Percentiles rank a stretch among this genome's conserved stretches.
These are phyloP conservation scores for Perkinsus marinus DNA, from an alignment of 169 alveolate genomes.

Conservation along the genomic window DNA sequence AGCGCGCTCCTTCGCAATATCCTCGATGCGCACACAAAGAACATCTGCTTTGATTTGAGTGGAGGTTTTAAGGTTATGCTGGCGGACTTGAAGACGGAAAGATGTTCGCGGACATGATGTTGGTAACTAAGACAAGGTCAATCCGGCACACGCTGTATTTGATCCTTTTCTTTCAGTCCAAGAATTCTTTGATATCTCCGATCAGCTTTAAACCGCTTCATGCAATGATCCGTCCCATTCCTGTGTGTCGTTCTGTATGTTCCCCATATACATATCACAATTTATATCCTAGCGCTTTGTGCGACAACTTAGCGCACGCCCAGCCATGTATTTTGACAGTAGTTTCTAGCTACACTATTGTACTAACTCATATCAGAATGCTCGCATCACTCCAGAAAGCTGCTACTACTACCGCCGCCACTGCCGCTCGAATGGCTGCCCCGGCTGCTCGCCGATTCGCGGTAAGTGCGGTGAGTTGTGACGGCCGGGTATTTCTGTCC, in stretches of 20 bases:
- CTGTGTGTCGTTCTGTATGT: too few relatives aligned
- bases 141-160: too few relatives aligned
- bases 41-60: neutral
- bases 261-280: neutral
- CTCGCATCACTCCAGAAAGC: neutral
- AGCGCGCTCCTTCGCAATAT: neutral
- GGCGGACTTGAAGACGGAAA: neutral
- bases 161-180: too few relatives aligned
- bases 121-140: too few relatives aligned
- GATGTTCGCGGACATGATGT: neutral
- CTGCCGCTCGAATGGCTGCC: neutral
- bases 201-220: too few relatives aligned
- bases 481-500: neutral
- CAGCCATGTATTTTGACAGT: neutral
- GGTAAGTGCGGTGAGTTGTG: neutral
- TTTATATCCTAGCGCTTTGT: neutral
- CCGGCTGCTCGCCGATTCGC: neutral
- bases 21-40: neutral
- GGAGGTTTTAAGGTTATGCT: neutral
- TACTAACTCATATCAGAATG: too few relatives aligned
- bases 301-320: neutral
- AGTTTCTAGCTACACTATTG: too few relatives aligned
- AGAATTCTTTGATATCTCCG: too few relatives aligned
- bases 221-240: too few relatives aligned
- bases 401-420: neutral